Evolutionary conservation across 805 yeast species (phyloP).

Genomic region (Tetrapisispora taiwanensis): DNA sequence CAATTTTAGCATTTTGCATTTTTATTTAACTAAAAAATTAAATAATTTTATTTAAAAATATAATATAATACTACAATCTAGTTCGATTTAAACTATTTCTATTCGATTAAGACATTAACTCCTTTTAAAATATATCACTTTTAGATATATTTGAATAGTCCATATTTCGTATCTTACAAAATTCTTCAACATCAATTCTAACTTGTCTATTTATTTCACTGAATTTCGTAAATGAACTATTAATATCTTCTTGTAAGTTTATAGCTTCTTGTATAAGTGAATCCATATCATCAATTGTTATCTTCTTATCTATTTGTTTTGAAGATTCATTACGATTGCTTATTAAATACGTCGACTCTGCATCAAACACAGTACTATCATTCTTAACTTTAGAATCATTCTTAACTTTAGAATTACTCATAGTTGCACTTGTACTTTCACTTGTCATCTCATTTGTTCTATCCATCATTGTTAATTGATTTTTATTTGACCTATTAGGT

Average conservation of each 20-base stretch:
- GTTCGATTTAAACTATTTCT: too few relatives aligned
- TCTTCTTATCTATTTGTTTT: neutral
- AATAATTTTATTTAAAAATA: neutral
- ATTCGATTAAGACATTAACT: too few relatives aligned
- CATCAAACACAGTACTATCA: neutral
- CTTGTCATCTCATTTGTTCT: too few relatives aligned
- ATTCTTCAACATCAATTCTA: conserved; percentile 22
- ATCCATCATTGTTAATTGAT: too few relatives aligned
- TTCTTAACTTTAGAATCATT: neutral
- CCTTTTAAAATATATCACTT: neutral
- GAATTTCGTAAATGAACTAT: conserved; percentile 11
- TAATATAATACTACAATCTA: too few relatives aligned
- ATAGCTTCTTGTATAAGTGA: conserved; percentile 7
- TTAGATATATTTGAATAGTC: neutral
- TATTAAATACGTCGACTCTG: neutral
- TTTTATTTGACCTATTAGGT: too few relatives aligned
- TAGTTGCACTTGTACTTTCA: too few relatives aligned
- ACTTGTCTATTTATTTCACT: conserved; percentile 17
- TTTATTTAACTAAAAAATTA: neutral
- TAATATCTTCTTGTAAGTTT: conserved; percentile 21
- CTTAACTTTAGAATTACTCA: neutral
- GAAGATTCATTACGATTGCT: neutral
- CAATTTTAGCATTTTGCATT: neutral
- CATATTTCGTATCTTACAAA: conserved; percentile 11
- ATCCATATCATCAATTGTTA: neutral